These are phyloP conservation scores for Nakaseomyces nivariensis DNA, from an alignment of 1,139 yeast genomes.

Conservation along the genomic window DNA sequence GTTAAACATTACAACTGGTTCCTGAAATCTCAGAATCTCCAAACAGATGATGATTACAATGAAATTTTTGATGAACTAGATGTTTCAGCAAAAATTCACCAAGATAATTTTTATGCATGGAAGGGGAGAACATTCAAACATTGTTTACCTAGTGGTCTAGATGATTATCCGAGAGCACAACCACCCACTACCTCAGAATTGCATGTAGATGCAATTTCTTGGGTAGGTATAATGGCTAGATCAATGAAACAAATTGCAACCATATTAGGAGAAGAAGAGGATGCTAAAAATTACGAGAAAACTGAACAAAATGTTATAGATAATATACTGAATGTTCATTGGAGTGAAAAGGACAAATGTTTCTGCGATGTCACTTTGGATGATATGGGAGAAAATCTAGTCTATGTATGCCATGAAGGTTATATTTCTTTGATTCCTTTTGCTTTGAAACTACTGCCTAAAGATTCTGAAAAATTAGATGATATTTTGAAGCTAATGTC, in stretches of 20 bases:
- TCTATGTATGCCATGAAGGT: conserved; percentile 75
- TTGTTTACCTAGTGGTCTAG: conserved; percentile 87
- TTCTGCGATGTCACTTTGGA: conserved; percentile 82
- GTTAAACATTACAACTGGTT: conserved; percentile 80
- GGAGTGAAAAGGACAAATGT: conserved; percentile 58
- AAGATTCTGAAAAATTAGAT: conserved; percentile 41
- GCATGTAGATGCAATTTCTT: conserved; percentile 78
- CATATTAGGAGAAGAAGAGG: conserved; percentile 49
- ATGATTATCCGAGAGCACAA: conserved; percentile 84
- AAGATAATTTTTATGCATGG: conserved; percentile 80
- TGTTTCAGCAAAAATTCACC: conserved; percentile 31
- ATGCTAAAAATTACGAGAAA: conserved; percentile 40
- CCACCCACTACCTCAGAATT: conserved; percentile 83
- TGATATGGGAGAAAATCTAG: conserved; percentile 38
- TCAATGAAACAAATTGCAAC: conserved; percentile 69
- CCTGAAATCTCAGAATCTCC: conserved; percentile 71
- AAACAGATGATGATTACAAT: conserved; percentile 49
- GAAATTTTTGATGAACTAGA: conserved; percentile 22
- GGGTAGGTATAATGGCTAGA: conserved; percentile 91
- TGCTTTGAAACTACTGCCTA: conserved; percentile 56
- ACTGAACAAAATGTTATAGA: conserved; percentile 48
- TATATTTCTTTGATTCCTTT: conserved; percentile 84
- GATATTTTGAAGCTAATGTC: conserved; percentile 47
- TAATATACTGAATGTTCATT: conserved; percentile 66
- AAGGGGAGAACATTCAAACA: conserved; percentile 80